Base-by-base conservation (phyloP, 305 asterid species). In the Solanum hybrid region DNA sequence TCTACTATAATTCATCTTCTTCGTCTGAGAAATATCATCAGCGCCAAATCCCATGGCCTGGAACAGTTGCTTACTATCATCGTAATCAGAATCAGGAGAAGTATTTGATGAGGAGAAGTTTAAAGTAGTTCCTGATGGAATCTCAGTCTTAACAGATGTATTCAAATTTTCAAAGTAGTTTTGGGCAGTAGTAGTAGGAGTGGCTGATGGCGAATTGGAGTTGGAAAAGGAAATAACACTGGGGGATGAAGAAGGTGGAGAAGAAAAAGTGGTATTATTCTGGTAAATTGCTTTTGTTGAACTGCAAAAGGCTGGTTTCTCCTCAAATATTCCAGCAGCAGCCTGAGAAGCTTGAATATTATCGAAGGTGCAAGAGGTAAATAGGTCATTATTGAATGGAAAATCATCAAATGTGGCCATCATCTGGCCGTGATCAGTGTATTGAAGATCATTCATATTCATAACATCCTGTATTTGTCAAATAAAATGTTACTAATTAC, bases 151-250 rank as follows among this genome's bases (percentile, higher is more conserved):
- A 4, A 86, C 37, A 5, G 9, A 22, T 11, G 22, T 20, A 9
- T 40, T 16, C 67, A 51, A 51, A 51, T 51, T 51, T 57, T 6
- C 1, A 2, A 57, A 57, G 67, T 57, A 57, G 67, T 57, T 57
- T 18, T 57, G 24, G n/a, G 67, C 67, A 57, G n/a, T 73, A 13
- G 46, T 31, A 7, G 40, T 75, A 76, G 40, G 37, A 35, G 18
- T 78, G 26, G 22, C 4, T 34, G 85, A 40, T 46, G 88, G 37
- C 0, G 85, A 40, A 12, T 12, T 28, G 1, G 33, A 18, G 6
- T 81, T 71, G 24, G 85, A 89, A 37, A 91, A 87, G 3, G 89
- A 91, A 82, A 89, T 89, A 18, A 87, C 78, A 26, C 36, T 75
- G 13, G 83, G 24, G 0, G 86, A 86, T 6, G 87, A 26, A 18